These are phyloP conservation scores for Crinitomyces ghanaensis DNA, from an alignment of 805 yeast genomes.

Conservation along the genomic window DNA sequence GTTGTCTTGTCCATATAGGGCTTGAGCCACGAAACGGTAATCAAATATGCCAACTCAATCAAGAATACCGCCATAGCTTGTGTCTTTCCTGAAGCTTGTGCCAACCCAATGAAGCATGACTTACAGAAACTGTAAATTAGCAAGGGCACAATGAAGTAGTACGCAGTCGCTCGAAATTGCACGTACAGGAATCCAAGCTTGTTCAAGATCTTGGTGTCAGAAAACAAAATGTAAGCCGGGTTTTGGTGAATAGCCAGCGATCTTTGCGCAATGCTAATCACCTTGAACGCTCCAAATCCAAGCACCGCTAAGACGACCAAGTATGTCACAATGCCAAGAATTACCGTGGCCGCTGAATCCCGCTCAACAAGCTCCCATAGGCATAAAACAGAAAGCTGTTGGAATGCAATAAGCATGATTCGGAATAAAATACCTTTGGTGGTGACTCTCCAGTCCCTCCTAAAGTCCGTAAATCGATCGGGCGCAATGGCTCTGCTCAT, in stretches of 20 bases:
- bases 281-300: slow-evolving; percentile 55
- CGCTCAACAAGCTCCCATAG: slow-evolving; percentile 75
- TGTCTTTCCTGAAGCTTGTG: slow-evolving; percentile 71
- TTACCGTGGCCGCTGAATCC: slow-evolving; percentile 85
- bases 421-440: slow-evolving; percentile 72
- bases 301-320: slow-evolving; percentile 49
- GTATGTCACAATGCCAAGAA: slow-evolving; percentile 63
- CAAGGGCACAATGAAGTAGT: slow-evolving; percentile 71
- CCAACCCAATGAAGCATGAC: slow-evolving; percentile 62
- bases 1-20: slow-evolving; percentile 82
- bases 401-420: slow-evolving; percentile 73
- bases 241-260: slow-evolving; percentile 56
- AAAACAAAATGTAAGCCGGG: slow-evolving; percentile 80
- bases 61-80: slow-evolving; percentile 70
- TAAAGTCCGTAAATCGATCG: slow-evolving; percentile 37
- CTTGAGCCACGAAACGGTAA: slow-evolving; percentile 45
- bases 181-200: slow-evolving; percentile 85
- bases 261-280: slow-evolving; percentile 46
- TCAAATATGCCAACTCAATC: slow-evolving; percentile 60
- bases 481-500: too few relatives aligned
- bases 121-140: slow-evolving; percentile 52
- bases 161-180: slow-evolving; percentile 69
- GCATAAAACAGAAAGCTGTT: slow-evolving; percentile 67
- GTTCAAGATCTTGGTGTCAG: slow-evolving; percentile 58
- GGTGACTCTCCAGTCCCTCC: slow-evolving; percentile 44